These are phyloP conservation scores for Claviceps sorghi DNA, from an alignment of 2,329 filamentous ascomycete species.

Conservation along the genomic window DNA sequence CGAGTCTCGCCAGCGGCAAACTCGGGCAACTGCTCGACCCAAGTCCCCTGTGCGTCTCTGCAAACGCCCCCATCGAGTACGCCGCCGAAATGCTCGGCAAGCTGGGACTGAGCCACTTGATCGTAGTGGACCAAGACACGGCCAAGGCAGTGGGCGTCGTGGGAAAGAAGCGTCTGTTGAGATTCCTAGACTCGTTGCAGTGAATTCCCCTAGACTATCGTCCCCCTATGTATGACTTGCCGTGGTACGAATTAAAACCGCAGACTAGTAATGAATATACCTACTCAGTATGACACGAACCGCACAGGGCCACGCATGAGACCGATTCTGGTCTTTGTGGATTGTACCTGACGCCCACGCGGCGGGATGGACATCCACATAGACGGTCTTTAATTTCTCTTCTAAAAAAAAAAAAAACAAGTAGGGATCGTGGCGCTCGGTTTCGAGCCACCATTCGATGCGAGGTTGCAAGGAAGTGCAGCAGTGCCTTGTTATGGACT, in stretches of 20 bases:
- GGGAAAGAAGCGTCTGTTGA: conserved; percentile 39
- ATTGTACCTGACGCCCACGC: no score
- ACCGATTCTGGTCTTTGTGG: no score
- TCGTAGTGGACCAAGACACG: conserved; percentile 36
- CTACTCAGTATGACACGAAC: no score
- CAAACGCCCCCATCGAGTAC: conserved; percentile 41
- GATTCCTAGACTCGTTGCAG: conserved; percentile 3
- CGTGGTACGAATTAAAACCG: background rate
- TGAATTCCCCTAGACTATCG: background rate
- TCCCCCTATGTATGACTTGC: background rate
- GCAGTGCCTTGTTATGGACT: no score
- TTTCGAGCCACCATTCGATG: no score
- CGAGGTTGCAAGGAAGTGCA: no score
- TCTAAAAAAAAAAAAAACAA: no score
- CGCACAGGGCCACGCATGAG: no score
- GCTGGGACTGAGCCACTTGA: conserved; percentile 37
- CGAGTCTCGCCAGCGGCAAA: conserved; percentile 17
- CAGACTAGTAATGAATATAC: background rate
- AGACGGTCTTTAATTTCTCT: no score
- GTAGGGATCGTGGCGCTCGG: no score
- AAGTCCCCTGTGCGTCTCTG: conserved; percentile 35
- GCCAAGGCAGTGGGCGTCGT: conserved; percentile 36
- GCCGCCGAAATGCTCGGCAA: conserved; percentile 46
- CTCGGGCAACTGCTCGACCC: conserved; percentile 36
- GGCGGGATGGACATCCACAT: no score